These are phyloP conservation scores for Globisporangium sylvaticum DNA, from an alignment of 352 stramenopile species.

Conservation along the genomic window DNA sequence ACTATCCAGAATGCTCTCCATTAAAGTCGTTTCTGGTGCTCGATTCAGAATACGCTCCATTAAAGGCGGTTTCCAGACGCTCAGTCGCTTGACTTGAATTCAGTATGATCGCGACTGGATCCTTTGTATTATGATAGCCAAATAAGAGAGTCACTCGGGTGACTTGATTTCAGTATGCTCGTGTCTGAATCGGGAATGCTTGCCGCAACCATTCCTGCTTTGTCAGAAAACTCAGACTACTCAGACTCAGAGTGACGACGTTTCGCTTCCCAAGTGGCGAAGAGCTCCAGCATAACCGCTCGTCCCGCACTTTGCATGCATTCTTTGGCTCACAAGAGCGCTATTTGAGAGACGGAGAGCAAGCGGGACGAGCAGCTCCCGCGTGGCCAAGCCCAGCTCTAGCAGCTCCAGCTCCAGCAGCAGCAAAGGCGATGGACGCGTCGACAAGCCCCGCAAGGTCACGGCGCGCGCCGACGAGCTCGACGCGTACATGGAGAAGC, in stretches of 20 bases:
- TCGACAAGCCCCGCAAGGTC: conserved; percentile 46
- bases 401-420: background rate
- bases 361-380: conserved; percentile 16
- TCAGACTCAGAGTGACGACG: background rate
- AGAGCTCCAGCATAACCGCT: conserved; percentile 5
- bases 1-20: too few relatives aligned
- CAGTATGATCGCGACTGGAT: too few relatives aligned
- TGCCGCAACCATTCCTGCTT: background rate
- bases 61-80: too few relatives aligned
- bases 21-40: too few relatives aligned
- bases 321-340: background rate
- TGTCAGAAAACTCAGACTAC: background rate
- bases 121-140: too few relatives aligned
- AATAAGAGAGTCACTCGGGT: too few relatives aligned
- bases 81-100: too few relatives aligned
- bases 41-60: too few relatives aligned
- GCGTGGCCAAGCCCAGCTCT: background rate
- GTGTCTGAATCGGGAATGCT: background rate
- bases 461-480: conserved; percentile 72
- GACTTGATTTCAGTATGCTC: background rate
- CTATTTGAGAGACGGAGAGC: background rate
- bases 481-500: conserved; percentile 92
- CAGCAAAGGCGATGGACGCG: conserved; percentile 17
- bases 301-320: background rate
- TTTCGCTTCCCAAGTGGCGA: conserved; percentile 1